Evolutionary conservation across 345 rosid species (phyloP).

Genomic region (Euphorbia tirucalli): DNA sequence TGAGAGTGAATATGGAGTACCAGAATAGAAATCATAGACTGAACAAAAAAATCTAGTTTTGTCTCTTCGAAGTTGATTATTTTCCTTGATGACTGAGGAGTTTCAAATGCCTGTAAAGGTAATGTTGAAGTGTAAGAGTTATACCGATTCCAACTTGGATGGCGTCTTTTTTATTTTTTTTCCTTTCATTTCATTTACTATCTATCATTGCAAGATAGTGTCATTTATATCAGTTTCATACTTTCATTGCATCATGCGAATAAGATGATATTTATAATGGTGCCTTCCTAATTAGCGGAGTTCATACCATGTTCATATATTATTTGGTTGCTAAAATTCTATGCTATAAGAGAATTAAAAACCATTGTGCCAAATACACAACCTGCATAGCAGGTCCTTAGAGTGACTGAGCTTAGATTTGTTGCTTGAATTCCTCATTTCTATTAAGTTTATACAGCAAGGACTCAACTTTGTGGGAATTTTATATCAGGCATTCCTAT

Average conservation of each 20-base stretch:
- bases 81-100: background rate
- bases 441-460: background rate
- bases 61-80: background rate
- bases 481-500: background rate
- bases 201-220: background rate
- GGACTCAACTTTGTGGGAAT: background rate
- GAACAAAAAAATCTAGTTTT: background rate
- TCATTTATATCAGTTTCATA: background rate
- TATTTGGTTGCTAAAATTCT: background rate
- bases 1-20: background rate
- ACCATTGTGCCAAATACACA: background rate
- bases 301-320: background rate
- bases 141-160: background rate
- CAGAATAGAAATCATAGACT: background rate
- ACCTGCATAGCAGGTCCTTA: background rate
- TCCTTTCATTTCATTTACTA: background rate
- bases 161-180: background rate
- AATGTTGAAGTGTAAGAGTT: background rate
- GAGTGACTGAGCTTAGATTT: background rate
- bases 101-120: background rate
- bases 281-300: background rate
- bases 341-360: background rate
- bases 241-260: background rate
- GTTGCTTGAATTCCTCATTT: conserved; percentile 7
- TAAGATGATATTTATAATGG: background rate